Percentiles rank a stretch among this genome's conserved stretches.
These are phyloP conservation scores for Candida awuae DNA, from an alignment of 805 yeast species.

Conservation along the genomic window DNA sequence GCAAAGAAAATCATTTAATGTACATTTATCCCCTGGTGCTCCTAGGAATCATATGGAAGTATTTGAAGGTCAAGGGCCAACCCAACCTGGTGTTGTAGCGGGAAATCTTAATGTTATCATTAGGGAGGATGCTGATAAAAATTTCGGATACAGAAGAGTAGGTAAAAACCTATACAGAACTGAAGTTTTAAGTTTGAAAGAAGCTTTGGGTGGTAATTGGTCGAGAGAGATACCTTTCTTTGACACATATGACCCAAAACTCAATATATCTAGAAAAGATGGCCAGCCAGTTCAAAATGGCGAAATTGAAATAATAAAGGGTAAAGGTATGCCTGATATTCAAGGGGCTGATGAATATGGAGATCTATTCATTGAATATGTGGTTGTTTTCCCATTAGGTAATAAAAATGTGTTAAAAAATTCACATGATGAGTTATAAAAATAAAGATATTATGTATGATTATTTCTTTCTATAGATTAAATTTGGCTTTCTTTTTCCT, in stretches of 20 bases:
- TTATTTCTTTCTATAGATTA: too few relatives aligned
- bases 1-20: conserved; percentile 46
- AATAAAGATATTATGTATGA: neutral
- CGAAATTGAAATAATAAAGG: conserved; percentile 60
- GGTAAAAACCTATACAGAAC: conserved; percentile 69
- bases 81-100: conserved; percentile 69
- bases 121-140: conserved; percentile 44
- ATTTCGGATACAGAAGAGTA: conserved; percentile 82
- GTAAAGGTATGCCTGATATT: conserved; percentile 78
- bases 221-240: conserved; percentile 54
- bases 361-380: conserved; percentile 43
- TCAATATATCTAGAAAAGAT: conserved; percentile 37
- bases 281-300: conserved; percentile 56
- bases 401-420: conserved; percentile 14
- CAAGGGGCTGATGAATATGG: conserved; percentile 47
- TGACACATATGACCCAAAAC: conserved; percentile 45
- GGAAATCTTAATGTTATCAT: conserved; percentile 71
- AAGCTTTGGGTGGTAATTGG: conserved; percentile 82
- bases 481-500: neutral
- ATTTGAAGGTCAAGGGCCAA: conserved; percentile 73
- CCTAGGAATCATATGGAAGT: conserved; percentile 50
- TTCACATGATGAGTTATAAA: conserved; percentile 27
- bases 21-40: conserved; percentile 66
- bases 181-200: conserved; percentile 64
- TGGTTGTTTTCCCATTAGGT: conserved; percentile 38